These are phyloP conservation scores for Heracleum sosnowskyi DNA, from an alignment of 129 eudicot genomes.

Conservation along the genomic window DNA sequence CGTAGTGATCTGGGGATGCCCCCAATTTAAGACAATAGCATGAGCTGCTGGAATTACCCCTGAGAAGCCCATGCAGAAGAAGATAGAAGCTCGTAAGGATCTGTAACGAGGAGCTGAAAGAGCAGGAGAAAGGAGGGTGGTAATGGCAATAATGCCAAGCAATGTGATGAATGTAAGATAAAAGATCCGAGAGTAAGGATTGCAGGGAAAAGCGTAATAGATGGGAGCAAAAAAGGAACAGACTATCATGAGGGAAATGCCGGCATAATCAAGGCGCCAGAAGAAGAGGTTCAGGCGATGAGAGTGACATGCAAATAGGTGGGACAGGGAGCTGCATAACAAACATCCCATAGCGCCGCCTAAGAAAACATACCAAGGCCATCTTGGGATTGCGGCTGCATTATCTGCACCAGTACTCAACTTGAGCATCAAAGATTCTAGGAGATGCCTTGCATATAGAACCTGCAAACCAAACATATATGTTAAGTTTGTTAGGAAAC, in stretches of 20 bases:
- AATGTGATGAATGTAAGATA: slow-evolving; percentile 67
- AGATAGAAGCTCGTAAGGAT: slow-evolving; percentile 58
- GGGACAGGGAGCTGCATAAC: slow-evolving; percentile 74
- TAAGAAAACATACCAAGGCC: slow-evolving; percentile 93
- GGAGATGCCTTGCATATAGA: slow-evolving; percentile 26
- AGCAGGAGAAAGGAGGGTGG: slow-evolving; percentile 73
- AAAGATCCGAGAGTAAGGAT: slow-evolving; percentile 49
- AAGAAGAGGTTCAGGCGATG: slow-evolving; percentile 53
- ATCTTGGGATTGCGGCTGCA: slow-evolving; percentile 32
- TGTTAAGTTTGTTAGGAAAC: no score
- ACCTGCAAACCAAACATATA: slow-evolving; percentile 41
- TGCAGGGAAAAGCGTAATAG: slow-evolving; percentile 62
- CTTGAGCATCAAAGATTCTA: slow-evolving; percentile 34
- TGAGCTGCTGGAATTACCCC: slow-evolving; percentile 83
- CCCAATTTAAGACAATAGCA: slow-evolving; percentile 48
- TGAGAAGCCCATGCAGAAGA: slow-evolving; percentile 85
- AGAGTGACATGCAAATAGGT: slow-evolving; percentile 83
- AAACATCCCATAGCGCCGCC: slow-evolving; percentile 83
- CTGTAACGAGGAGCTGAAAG: slow-evolving; percentile 63
- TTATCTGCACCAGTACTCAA: slow-evolving; percentile 18
- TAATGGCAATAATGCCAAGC: slow-evolving; percentile 47
- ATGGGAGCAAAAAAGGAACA: slow-evolving; percentile 87
- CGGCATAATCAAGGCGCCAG: slow-evolving; percentile 88
- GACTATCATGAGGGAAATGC: slow-evolving; percentile 90
- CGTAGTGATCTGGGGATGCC: slow-evolving; percentile 33